Conservation (phyloP, 2,329 filamentous ascomycete species). For the Massarina eburnea region DNA sequence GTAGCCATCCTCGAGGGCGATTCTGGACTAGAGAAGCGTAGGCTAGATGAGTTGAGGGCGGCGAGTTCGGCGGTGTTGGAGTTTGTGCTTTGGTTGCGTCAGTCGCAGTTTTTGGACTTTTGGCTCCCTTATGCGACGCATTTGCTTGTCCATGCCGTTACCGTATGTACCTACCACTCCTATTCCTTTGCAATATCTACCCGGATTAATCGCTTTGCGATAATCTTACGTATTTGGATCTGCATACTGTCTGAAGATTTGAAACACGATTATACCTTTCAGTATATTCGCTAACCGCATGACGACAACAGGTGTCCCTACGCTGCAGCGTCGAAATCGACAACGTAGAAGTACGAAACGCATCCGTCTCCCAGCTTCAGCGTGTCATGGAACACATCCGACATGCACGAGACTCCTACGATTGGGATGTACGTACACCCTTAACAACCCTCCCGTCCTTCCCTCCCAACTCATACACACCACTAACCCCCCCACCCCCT, state of each 20-base stretch:
- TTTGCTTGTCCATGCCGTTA: slow-evolving; percentile 55
- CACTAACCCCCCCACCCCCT: not conserved
- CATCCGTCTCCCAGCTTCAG: slow-evolving; percentile 52
- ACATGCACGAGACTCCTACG: slow-evolving; percentile 51
- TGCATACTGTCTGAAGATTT: too few species aligned
- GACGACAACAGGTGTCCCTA: slow-evolving; percentile 42
- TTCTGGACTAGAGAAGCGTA: slow-evolving; percentile 24
- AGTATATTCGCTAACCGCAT: not conserved
- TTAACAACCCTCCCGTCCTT: not conserved
- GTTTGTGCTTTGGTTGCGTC: slow-evolving; percentile 51
- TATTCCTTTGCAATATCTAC: too few species aligned
- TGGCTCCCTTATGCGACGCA: slow-evolving; percentile 56
- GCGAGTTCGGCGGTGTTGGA: slow-evolving; percentile 54
- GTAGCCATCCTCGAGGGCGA: slow-evolving; percentile 29
- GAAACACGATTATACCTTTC: too few species aligned
- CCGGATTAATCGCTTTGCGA: too few species aligned
- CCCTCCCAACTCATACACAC: not conserved
- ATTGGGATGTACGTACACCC: slow-evolving; percentile 48
- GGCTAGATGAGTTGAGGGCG: slow-evolving; percentile 50
- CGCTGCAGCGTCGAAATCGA: slow-evolving; percentile 55
- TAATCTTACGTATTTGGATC: too few species aligned
- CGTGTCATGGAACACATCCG: slow-evolving; percentile 52
- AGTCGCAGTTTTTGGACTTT: slow-evolving; percentile 54
- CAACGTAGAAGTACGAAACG: slow-evolving; percentile 48
- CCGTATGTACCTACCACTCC: slow-evolving; percentile 21